A percentile compares a stretch with the other conserved stretches of the same genome.
Evolutionary conservation across 2,329 filamentous ascomycete genomes (phyloP).

Genomic region (Stagonosporopsis cucurbitacearum): DNA sequence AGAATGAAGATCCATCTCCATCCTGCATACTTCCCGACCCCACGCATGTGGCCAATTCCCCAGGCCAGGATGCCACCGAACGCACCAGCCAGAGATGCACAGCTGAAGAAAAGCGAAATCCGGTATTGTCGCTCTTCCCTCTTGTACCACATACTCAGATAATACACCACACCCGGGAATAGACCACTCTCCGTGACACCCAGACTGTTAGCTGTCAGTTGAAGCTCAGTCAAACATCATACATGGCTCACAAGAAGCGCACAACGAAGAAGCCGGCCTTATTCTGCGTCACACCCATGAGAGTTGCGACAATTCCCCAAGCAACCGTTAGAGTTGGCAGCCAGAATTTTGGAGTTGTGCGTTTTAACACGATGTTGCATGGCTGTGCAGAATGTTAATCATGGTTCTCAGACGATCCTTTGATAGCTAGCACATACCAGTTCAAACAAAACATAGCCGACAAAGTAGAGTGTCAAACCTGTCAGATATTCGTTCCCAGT

Average conservation of each 20-base stretch:
- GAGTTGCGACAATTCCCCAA: constrained; percentile 59
- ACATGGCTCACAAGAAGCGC: constrained; percentile 53
- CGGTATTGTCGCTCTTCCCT: constrained; percentile 64
- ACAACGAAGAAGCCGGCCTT: constrained; percentile 55
- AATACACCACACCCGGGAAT: constrained; percentile 57
- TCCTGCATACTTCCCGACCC: constrained; percentile 54
- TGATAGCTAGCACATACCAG: constrained; percentile 38
- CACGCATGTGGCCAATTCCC: constrained; percentile 67
- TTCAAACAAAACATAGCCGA: constrained; percentile 58
- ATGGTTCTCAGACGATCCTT: not conserved
- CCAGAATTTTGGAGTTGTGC: constrained; percentile 60
- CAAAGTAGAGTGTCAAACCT: constrained; percentile 70
- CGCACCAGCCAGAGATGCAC: constrained; percentile 64
- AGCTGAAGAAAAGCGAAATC: constrained; percentile 66
- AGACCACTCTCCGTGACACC: constrained; percentile 47
- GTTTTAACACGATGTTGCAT: constrained; percentile 55
- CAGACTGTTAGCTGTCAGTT: constrained; percentile 28
- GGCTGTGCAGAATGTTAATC: not conserved
- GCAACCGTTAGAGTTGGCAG: constrained; percentile 56
- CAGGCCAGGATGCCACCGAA: constrained; percentile 68
- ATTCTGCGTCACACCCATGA: constrained; percentile 58
- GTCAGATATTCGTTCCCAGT: constrained; percentile 64
- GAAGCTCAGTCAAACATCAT: not conserved
- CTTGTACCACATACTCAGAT: constrained; percentile 69
- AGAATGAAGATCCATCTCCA: constrained; percentile 54